Conservation (phyloP, 805 yeast genomes). For the Isabelozyma heimii region DNA sequence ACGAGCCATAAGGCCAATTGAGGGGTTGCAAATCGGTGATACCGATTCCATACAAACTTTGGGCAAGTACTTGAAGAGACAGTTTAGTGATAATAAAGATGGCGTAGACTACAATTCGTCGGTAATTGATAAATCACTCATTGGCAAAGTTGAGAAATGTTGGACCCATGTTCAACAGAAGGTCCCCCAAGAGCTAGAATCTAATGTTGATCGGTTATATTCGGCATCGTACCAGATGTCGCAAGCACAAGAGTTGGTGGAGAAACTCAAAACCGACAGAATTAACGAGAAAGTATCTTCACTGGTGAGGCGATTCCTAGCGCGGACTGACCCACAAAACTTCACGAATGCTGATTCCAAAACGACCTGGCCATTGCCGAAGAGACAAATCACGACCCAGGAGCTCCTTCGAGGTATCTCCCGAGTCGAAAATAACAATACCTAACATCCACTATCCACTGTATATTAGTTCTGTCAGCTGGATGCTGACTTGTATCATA, state of each 20-base stretch:
- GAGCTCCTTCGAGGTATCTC: conserved; percentile 20
- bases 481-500: no score
- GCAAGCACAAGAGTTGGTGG: conserved; percentile 21
- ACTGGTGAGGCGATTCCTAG: conserved; percentile 18
- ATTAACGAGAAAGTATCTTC: conserved; percentile 17
- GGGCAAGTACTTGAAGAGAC: conserved; percentile 14
- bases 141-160: conserved; percentile 8
- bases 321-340: conserved; percentile 12
- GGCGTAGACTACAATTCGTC: conserved; percentile 6
- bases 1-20: conserved; percentile 13
- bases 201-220: conserved; percentile 37
- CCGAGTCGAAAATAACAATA: not conserved
- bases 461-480: not conserved
- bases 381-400: conserved; percentile 9
- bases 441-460: not conserved
- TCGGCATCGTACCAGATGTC: conserved; percentile 26
- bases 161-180: conserved; percentile 8
- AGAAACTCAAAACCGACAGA: conserved; percentile 11
- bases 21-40: conserved; percentile 6
- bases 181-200: conserved; percentile 17
- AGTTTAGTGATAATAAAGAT: conserved; percentile 2
- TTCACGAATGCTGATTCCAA: not conserved
- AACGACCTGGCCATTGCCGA: conserved; percentile 16
- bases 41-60: conserved; percentile 14
- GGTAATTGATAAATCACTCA: conserved; percentile 12